These are phyloP conservation scores for Echinochloa phyllopogon DNA, from an alignment of 176 grass and related monocot genomes.

Conservation along the genomic window DNA sequence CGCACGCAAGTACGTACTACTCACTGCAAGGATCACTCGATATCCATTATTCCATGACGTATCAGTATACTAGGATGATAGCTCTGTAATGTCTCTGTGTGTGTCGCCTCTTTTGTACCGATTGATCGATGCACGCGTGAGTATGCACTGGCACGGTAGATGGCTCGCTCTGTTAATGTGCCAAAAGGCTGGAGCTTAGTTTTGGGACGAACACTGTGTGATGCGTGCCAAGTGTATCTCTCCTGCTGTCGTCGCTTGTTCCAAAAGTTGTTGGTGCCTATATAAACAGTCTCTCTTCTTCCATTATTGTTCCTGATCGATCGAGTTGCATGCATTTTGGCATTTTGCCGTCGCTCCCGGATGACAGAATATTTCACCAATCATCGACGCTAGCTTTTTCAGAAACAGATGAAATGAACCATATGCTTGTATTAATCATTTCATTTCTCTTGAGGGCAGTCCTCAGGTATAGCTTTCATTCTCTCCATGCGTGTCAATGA, in stretches of 20 bases:
- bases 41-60: background rate
- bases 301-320: background rate
- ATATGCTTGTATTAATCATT: background rate
- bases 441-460: background rate
- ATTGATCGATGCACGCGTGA: background rate
- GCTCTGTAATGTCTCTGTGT: background rate
- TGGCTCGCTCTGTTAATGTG: slow-evolving; percentile 41
- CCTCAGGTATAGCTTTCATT: slow-evolving; percentile 28
- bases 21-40: background rate
- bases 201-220: slow-evolving; percentile 31
- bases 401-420: background rate
- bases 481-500: background rate
- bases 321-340: background rate
- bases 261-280: slow-evolving; percentile 10
- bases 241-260: slow-evolving; percentile 27
- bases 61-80: background rate
- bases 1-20: background rate
- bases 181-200: slow-evolving; percentile 26
- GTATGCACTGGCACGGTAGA: background rate
- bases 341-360: background rate
- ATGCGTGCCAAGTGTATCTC: slow-evolving; percentile 39
- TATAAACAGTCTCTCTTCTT: background rate
- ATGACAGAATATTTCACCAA: background rate
- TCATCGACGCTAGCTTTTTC: background rate
- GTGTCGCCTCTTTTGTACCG: background rate